Percentiles rank a stretch among this genome's conserved stretches.
Evolutionary conservation across 2,329 filamentous ascomycete genomes (phyloP).

Genomic region (Phaeosphaeriaceae sp.): DNA sequence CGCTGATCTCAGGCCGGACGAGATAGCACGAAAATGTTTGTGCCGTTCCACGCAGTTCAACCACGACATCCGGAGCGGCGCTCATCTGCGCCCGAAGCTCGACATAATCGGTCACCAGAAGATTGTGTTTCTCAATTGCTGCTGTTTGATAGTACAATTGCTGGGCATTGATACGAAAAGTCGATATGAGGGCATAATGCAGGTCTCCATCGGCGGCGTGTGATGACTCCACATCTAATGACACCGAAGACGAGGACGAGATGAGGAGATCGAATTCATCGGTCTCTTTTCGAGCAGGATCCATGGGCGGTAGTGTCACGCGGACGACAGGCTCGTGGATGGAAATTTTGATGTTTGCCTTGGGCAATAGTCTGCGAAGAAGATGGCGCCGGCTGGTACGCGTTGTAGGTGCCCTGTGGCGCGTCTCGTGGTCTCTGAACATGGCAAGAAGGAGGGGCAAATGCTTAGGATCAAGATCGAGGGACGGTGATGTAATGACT

Average conservation of each 20-base stretch:
- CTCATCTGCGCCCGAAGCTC: slow-evolving; percentile 87
- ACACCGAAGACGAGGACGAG: slow-evolving; percentile 91
- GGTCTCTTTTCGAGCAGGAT: slow-evolving; percentile 61
- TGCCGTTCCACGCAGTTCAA: slow-evolving; percentile 79
- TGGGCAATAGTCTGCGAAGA: slow-evolving; percentile 89
- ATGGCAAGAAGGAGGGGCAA: slow-evolving; percentile 84
- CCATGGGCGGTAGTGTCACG: slow-evolving; percentile 83
- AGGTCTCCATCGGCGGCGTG: slow-evolving; percentile 84
- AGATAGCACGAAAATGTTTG: slow-evolving; percentile 90
- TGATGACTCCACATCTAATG: slow-evolving; percentile 93
- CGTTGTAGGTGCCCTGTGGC: slow-evolving; percentile 31
- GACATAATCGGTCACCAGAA: slow-evolving; percentile 86
- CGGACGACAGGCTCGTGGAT: slow-evolving; percentile 95
- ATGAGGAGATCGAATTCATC: slow-evolving; percentile 96
- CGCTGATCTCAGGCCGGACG: slow-evolving; percentile 89
- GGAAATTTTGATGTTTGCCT: slow-evolving; percentile 92
- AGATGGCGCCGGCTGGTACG: slow-evolving; percentile 64
- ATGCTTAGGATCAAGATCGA: slow-evolving; percentile 92
- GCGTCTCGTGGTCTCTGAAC: slow-evolving; percentile 60
- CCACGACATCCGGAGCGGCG: slow-evolving; percentile 84
- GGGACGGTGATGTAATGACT: slow-evolving; percentile 92
- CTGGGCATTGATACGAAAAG: slow-evolving; percentile 83
- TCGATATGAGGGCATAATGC: slow-evolving; percentile 85
- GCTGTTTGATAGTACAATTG: slow-evolving; percentile 94
- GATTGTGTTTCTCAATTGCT: slow-evolving; percentile 80